Evolutionary conservation across 2,329 filamentous ascomycete species (phyloP).

Genomic region (Dryadomyces quercivorus): DNA sequence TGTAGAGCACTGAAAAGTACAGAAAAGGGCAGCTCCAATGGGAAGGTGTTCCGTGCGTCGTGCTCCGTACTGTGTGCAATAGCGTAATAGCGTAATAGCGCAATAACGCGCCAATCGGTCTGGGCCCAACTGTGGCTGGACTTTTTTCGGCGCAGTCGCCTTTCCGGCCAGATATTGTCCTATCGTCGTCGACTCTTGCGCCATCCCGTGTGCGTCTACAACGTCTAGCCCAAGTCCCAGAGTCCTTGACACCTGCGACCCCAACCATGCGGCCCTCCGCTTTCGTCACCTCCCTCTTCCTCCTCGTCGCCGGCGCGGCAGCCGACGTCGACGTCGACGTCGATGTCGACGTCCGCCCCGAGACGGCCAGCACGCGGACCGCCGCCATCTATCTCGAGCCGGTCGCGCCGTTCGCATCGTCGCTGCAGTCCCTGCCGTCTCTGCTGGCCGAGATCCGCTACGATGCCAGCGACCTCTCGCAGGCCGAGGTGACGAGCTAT

Average conservation of each 20-base stretch:
- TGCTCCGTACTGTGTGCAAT: too few relatives aligned
- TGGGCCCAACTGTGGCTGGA: too few relatives aligned
- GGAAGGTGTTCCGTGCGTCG: background rate
- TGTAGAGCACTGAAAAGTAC: background rate
- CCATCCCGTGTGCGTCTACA: too few relatives aligned
- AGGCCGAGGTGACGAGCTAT: constrained; percentile 38
- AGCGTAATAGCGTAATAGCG: too few relatives aligned
- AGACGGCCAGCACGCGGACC: constrained; percentile 23
- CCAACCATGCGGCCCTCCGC: background rate
- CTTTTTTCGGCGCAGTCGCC: background rate
- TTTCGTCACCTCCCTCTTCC: background rate
- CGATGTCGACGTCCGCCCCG: background rate
- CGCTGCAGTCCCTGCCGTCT: constrained; percentile 18
- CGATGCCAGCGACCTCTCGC: constrained; percentile 28
- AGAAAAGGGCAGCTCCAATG: background rate
- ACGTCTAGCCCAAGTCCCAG: too few relatives aligned
- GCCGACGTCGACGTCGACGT: constrained; percentile 3
- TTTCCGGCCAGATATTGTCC: background rate
- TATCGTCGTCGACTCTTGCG: too few relatives aligned
- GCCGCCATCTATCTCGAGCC: constrained; percentile 44
- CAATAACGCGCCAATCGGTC: too few relatives aligned
- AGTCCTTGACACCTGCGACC: too few relatives aligned
- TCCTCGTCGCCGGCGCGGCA: constrained; percentile 1
- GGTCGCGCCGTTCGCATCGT: constrained; percentile 22
- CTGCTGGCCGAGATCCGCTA: constrained; percentile 44